Evolutionary conservation across 306 rosid species (phyloP).

Genomic region (Arachis stenosperma): DNA sequence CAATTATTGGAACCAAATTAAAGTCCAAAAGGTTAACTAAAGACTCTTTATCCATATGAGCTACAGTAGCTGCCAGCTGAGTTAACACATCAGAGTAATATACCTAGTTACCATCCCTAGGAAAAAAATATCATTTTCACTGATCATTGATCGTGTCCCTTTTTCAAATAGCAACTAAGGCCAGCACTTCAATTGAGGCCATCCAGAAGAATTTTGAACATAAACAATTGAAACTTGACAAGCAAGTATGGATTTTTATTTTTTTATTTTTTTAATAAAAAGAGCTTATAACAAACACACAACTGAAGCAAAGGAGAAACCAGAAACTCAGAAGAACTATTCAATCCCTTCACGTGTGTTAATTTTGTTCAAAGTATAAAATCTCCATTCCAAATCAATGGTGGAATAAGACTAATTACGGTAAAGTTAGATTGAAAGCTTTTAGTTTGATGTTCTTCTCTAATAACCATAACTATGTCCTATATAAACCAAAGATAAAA

Average conservation of each 20-base stretch:
- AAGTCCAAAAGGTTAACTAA: neutral
- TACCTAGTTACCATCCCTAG: neutral
- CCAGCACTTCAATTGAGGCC: slow-evolving; percentile 20
- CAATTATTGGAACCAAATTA: slow-evolving; percentile 4
- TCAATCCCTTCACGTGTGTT: no score
- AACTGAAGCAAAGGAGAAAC: neutral
- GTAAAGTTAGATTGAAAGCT: no score
- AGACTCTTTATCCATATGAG: slow-evolving; percentile 9
- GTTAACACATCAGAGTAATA: neutral
- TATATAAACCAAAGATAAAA: no score
- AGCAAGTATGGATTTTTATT: neutral
- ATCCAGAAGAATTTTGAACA: slow-evolving; percentile 19
- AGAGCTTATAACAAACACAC: neutral
- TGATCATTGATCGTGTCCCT: slow-evolving; percentile 18
- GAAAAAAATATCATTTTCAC: slow-evolving; percentile 7
- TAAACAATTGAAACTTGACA: slow-evolving; percentile 5
- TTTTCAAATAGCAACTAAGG: neutral
- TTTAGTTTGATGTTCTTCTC: no score
- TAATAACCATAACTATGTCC: no score
- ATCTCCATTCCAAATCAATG: no score
- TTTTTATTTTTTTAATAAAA: no score
- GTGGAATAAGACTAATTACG: no score
- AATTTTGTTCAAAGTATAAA: no score
- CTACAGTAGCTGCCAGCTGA: neutral
- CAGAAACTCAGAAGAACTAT: no score